Percentiles rank a stretch among this genome's conserved stretches.
These are phyloP conservation scores for Stachybotrys elegans DNA, from an alignment of 2,329 filamentous ascomycete species.

Conservation along the genomic window DNA sequence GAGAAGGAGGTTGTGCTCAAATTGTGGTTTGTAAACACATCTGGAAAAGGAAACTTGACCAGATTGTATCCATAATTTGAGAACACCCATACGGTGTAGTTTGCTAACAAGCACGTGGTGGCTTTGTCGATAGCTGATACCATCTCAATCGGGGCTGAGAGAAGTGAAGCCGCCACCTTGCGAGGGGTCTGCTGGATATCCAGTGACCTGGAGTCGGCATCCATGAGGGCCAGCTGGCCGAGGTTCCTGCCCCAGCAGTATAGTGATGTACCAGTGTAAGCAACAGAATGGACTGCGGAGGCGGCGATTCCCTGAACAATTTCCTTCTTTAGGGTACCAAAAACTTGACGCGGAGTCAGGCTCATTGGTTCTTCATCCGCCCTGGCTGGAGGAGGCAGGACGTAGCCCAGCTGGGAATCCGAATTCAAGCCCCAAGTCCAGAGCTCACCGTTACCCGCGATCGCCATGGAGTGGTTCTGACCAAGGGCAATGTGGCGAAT, in stretches of 20 bases:
- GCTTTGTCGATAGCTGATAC: constrained; percentile 88
- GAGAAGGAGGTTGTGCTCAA: constrained; percentile 55
- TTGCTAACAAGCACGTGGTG: constrained; percentile 79
- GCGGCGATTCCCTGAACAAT: constrained; percentile 76
- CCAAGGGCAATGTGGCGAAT: constrained; percentile 77
- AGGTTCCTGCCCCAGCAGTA: constrained; percentile 96
- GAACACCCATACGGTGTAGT: constrained; percentile 87
- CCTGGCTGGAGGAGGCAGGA: constrained; percentile 59
- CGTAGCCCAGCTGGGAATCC: constrained; percentile 81
- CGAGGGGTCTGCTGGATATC: constrained; percentile 78
- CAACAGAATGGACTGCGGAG: constrained; percentile 86
- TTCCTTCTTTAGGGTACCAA: constrained; percentile 87
- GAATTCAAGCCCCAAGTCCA: constrained; percentile 93
- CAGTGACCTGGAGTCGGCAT: constrained; percentile 88
- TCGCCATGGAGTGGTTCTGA: constrained; percentile 83
- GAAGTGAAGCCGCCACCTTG: constrained; percentile 78
- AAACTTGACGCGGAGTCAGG: constrained; percentile 77
- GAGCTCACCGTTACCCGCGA: constrained; percentile 81
- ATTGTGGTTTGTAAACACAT: constrained; percentile 66
- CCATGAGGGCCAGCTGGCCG: constrained; percentile 88
- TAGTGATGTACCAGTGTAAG: constrained; percentile 72
- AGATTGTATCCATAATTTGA: constrained; percentile 96
- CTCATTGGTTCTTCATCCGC: constrained; percentile 83
- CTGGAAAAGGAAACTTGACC: constrained; percentile 70
- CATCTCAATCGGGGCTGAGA: constrained; percentile 62